Conservation (phyloP, 176 grass and related monocot species). For the Chloris gayana region DNA sequence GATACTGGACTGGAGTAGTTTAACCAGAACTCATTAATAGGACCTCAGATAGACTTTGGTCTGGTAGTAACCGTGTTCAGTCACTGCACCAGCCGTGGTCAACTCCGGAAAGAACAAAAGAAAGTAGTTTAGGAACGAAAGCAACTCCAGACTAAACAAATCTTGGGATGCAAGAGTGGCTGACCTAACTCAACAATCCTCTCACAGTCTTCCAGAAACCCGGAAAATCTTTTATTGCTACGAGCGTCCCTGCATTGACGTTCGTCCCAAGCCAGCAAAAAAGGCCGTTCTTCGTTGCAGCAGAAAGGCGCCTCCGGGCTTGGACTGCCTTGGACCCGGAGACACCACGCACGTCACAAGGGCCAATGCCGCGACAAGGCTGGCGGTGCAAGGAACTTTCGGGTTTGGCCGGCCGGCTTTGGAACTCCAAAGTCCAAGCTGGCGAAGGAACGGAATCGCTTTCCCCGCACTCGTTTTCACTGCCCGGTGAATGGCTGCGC, state of each 20-base stretch:
- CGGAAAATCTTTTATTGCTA: background rate
- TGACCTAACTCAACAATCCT: constrained; percentile 35
- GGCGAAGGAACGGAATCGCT: background rate
- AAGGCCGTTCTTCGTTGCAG: background rate
- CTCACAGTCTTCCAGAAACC: constrained; percentile 34
- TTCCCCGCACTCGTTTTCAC: background rate
- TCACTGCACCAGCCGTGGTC: background rate
- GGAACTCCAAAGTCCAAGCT: background rate
- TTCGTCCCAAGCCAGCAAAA: constrained; percentile 3
- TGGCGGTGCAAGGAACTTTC: background rate
- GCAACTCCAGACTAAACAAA: background rate
- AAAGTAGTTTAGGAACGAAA: background rate
- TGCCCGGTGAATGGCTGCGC: constrained; percentile 5
- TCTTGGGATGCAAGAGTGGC: background rate
- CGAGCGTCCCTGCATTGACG: constrained; percentile 19
- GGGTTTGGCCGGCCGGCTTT: background rate
- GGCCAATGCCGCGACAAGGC: constrained; percentile 24
- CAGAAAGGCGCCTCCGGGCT: background rate
- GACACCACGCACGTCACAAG: constrained; percentile 35
- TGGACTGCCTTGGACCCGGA: constrained; percentile 7
- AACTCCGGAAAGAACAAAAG: background rate
- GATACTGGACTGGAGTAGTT: too few species aligned
- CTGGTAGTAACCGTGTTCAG: background rate
- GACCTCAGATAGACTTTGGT: background rate
- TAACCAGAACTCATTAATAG: too few species aligned